Percentiles rank a stretch among this genome's conserved stretches.
These are phyloP conservation scores for Karstenula rhodostoma DNA, from an alignment of 2,329 filamentous ascomycete genomes.

Conservation along the genomic window DNA sequence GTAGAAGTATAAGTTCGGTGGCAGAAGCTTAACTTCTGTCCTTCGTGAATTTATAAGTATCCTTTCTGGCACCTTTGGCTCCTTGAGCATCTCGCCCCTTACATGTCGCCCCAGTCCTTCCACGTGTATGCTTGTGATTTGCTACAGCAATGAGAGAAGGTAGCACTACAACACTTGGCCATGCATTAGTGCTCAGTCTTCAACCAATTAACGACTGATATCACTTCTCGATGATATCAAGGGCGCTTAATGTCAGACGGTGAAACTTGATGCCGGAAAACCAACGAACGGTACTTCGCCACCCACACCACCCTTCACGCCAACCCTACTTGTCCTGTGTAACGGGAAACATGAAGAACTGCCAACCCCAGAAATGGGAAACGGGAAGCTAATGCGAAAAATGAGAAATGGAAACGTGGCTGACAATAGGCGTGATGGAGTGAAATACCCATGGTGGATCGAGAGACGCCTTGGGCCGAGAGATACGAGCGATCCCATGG, in stretches of 20 bases:
- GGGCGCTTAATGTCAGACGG: conserved; percentile 5
- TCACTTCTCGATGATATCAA: not conserved
- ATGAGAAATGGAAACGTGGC: conserved; percentile 6
- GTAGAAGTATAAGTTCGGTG: too few species aligned
- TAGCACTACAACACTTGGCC: too few species aligned
- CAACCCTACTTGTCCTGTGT: conserved; percentile 6
- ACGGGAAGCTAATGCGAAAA: conserved; percentile 6
- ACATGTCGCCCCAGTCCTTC: too few species aligned
- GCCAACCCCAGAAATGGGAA: conserved; percentile 6
- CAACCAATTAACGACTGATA: too few species aligned
- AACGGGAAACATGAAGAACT: conserved; percentile 5
- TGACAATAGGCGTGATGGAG: conserved; percentile 12
- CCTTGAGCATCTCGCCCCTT: too few species aligned
- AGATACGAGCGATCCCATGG: conserved; percentile 7
- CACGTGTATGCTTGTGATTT: too few species aligned
- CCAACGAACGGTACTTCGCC: conserved; percentile 4
- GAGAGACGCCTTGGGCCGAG: conserved; percentile 9
- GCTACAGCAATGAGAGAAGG: too few species aligned
- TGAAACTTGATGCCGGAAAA: conserved; percentile 7
- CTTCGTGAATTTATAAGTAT: too few species aligned
- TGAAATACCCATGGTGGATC: conserved; percentile 9
- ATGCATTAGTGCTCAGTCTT: too few species aligned
- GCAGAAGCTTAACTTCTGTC: too few species aligned
- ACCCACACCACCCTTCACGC: conserved; percentile 5
- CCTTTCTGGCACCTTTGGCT: too few species aligned